These are phyloP conservation scores for Aspergillus spinulosporus DNA, from an alignment of 2,329 filamentous ascomycete genomes.

Conservation along the genomic window DNA sequence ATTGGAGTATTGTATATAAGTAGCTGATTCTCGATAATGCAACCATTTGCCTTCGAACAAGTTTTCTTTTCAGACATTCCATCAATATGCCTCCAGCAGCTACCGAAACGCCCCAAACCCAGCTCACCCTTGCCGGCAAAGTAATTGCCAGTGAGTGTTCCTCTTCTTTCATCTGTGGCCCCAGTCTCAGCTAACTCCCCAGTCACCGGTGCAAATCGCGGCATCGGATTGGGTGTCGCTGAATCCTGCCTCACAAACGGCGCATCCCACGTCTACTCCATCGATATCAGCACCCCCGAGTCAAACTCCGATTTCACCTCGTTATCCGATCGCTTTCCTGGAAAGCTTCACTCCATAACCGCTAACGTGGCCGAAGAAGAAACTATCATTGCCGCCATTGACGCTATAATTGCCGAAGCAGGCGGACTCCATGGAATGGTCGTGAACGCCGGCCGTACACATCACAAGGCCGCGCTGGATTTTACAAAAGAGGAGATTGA, in stretches of 20 bases:
- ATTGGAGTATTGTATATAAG: background rate
- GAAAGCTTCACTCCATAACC: constrained; percentile 42
- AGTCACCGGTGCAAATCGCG: constrained; percentile 31
- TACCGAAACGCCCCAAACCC: constrained; percentile 25
- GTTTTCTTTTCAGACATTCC: background rate
- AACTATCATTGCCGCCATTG: constrained; percentile 47
- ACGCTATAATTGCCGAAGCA: constrained; percentile 46
- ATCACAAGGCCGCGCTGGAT: constrained; percentile 54
- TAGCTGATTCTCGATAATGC: background rate
- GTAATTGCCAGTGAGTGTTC: constrained; percentile 35
- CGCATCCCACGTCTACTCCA: constrained; percentile 47
- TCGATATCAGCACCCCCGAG: constrained; percentile 44
- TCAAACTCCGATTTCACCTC: constrained; percentile 22
- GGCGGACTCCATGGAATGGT: constrained; percentile 54
- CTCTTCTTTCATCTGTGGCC: background rate
- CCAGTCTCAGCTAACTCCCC: background rate
- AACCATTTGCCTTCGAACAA: background rate
- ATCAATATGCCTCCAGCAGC: constrained; percentile 7
- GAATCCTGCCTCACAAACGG: constrained; percentile 50
- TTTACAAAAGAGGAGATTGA: constrained; percentile 52
- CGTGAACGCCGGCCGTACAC: constrained; percentile 53
- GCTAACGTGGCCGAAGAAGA: constrained; percentile 52
- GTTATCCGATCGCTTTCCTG: constrained; percentile 39
- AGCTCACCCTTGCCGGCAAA: constrained; percentile 32
- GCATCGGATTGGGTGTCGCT: constrained; percentile 46